Base-by-base conservation (phyloP, 1,139 yeast genomes). In the Hansenula lynferdii region DNA sequence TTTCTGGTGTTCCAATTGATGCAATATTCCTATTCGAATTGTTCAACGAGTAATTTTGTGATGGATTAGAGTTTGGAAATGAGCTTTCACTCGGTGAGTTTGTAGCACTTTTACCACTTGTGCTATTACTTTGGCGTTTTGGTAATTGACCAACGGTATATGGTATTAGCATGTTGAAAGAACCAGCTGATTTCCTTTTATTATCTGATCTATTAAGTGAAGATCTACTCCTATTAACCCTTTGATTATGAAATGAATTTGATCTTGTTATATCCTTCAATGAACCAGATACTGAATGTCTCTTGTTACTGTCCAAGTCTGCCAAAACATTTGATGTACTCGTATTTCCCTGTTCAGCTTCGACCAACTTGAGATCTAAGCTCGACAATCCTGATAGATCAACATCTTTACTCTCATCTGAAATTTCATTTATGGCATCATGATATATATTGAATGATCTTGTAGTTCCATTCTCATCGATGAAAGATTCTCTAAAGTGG, bases 401-500 rank as follows among this genome's bases (percentile, higher is more conserved):
- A 22, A 46, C 31, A 12, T 45, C 51, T 25, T 43, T 37, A 11
- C 48, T 42, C 10, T 46, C 50, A 26, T 48, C 51, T 14, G 25
- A 28, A 19, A 44, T 41, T 30, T 51, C 57, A 24, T 49, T 37
- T 14, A 52, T 51, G 3, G 31, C 49, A 34, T 52, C 55, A 12
- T 45, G 51, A 28, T 35, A 51, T 14, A 52, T 49, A 22, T 38
- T 44, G 35, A 52, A 52, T 3, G 42, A 36, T 33, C 41, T 43
- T 33, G 43, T 40, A 0, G 32, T 35, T 8, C 55, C 56, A 28
- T 40, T 44, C 3, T 50, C 56, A 31, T 52, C 56, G 15, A 51
- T 42, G 33, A 31, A 51, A 1, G 48, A 41, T 31, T 51, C 56
- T 35, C 53, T 47, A 33, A 51, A 50, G 38, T 24, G 40, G 6